These are phyloP conservation scores for Copromyces sp. DNA, from an alignment of 495 filamentous ascomycete genomes.

Conservation along the genomic window DNA sequence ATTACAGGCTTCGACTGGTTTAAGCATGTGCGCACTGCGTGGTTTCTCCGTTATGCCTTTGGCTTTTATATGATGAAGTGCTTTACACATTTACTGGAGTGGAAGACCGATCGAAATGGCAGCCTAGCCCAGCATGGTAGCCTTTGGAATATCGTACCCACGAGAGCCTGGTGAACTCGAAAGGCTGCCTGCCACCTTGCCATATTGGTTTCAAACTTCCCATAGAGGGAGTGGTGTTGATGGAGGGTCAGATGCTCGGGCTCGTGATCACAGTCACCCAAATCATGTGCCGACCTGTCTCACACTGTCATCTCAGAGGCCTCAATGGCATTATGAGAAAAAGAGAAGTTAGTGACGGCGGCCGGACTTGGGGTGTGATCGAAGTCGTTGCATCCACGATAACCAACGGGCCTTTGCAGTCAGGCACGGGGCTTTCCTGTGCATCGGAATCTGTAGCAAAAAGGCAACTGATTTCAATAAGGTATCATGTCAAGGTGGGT, in stretches of 20 bases:
- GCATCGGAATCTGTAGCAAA: neutral
- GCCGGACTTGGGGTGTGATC: neutral
- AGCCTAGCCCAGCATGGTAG: neutral
- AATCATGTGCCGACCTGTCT: slow-evolving; percentile 20
- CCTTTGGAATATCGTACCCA: neutral
- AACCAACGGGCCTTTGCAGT: neutral
- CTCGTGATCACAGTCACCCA: neutral
- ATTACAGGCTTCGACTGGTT: neutral
- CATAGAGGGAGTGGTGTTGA: neutral
- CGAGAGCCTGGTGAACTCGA: neutral
- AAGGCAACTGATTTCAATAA: neutral
- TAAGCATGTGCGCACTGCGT: neutral
- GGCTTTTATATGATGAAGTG: neutral
- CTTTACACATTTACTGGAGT: neutral
- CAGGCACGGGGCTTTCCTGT: neutral
- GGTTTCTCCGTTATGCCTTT: neutral
- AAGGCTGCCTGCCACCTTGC: neutral
- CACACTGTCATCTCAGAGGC: neutral
- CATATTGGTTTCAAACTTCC: neutral
- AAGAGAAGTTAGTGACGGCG: neutral
- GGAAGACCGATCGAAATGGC: neutral
- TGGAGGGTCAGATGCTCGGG: neutral
- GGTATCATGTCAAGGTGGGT: neutral
- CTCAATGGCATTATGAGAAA: neutral
- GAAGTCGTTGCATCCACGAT: neutral